phyloP scores from a whole-genome alignment of 805 yeast species.

The Wickerhamiella galacta region DNA sequence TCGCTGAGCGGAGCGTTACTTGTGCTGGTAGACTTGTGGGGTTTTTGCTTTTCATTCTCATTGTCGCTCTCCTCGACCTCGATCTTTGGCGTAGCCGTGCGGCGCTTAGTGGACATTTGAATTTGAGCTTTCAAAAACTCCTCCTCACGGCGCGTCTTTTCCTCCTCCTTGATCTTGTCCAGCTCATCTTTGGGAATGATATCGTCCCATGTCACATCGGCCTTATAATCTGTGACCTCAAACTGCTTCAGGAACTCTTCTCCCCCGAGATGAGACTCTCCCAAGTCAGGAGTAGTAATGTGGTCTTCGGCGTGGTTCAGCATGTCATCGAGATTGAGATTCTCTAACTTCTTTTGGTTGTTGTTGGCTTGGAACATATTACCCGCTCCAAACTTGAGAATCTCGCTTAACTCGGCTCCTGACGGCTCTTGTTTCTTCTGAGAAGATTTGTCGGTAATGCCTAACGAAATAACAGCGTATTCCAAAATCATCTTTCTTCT shows the following conservation, averaged over 20 bases:
- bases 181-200: constrained; percentile 93
- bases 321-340: constrained; percentile 88
- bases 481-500: constrained; percentile 96
- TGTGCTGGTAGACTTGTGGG: constrained; percentile 19
- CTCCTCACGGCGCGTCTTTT: constrained; percentile 72
- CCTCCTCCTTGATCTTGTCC: constrained; percentile 76
- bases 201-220: constrained; percentile 98
- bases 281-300: constrained; percentile 85
- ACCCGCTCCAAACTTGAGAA: constrained; percentile 94
- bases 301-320: constrained; percentile 95
- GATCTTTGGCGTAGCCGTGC: constrained; percentile 60
- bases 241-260: constrained; percentile 94
- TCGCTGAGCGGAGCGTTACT: constrained; percentile 53
- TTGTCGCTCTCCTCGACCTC: constrained; percentile 40
- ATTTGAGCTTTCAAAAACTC: constrained; percentile 77
- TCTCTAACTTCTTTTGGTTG: constrained; percentile 89
- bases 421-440: constrained; percentile 33
- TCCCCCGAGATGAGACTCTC: constrained; percentile 95
- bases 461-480: constrained; percentile 91
- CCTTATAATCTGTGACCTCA: constrained; percentile 96
- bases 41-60: constrained; percentile 15
- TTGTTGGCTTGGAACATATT: constrained; percentile 93
- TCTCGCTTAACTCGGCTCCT: constrained; percentile 74
- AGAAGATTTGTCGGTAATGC: constrained; percentile 66
- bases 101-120: constrained; percentile 68